Conservation (phyloP, 441 rosid genomes). For the Euphorbia corollata region DNA sequence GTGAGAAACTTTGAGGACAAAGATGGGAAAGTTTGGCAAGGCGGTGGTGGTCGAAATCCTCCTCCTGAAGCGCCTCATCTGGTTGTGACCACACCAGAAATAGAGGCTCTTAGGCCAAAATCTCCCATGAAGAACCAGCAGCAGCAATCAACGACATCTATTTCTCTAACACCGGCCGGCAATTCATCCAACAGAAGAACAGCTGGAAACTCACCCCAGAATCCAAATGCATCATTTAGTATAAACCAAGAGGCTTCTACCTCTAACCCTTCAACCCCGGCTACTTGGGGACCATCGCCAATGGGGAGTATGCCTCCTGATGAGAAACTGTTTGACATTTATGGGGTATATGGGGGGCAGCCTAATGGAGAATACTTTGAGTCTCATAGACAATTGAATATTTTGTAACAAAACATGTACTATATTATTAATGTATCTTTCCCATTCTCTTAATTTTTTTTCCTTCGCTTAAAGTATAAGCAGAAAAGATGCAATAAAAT, state of each 20-base stretch:
- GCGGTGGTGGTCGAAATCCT: conserved; percentile 97
- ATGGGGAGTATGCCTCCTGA: conserved; percentile 42
- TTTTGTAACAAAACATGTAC: conserved; percentile 31
- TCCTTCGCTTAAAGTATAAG: not conserved
- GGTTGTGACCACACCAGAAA: conserved; percentile 74
- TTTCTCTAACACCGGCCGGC: conserved; percentile 53
- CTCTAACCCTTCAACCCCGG: conserved; percentile 59
- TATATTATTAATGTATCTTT: conserved; percentile 3
- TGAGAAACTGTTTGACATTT: conserved; percentile 48
- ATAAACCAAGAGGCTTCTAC: conserved; percentile 64
- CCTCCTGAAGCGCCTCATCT: conserved; percentile 94
- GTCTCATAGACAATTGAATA: conserved; percentile 42
- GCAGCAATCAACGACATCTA: conserved; percentile 53
- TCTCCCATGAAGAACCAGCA: conserved; percentile 99
- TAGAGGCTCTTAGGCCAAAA: conserved; percentile 81
- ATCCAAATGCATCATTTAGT: conserved; percentile 34
- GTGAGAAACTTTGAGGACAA: conserved; percentile 66
- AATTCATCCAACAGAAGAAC: conserved; percentile 61
- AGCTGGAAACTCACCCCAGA: conserved; percentile 67
- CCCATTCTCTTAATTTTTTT: conserved; percentile 11
- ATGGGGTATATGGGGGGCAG: conserved; percentile 40
- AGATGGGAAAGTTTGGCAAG: conserved; percentile 98
- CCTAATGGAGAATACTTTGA: conserved; percentile 45
- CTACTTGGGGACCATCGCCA: conserved; percentile 57
- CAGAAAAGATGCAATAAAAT: not conserved